These are phyloP conservation scores for Cladophialophora carrionii DNA, from an alignment of 2,329 filamentous ascomycete species.

Conservation along the genomic window DNA sequence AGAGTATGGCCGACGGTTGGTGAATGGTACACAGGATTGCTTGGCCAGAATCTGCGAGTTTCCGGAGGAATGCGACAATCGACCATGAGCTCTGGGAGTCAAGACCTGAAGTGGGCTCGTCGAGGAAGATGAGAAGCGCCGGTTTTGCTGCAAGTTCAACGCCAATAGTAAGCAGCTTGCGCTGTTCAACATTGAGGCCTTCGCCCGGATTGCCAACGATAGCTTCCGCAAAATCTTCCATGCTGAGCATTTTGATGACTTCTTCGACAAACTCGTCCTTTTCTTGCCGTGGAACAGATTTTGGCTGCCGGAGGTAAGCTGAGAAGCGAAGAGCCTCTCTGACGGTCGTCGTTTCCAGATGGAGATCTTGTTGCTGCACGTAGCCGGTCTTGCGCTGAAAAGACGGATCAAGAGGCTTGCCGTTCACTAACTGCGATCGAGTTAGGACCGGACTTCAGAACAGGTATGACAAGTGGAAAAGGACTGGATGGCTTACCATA, in stretches of 20 bases:
- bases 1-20: constrained; percentile 59
- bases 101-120: constrained; percentile 64
- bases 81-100: constrained; percentile 68
- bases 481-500: constrained; percentile 48
- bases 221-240: constrained; percentile 86
- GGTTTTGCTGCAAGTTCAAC: constrained; percentile 78
- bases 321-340: constrained; percentile 78
- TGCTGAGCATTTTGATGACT: constrained; percentile 83
- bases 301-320: constrained; percentile 82
- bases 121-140: constrained; percentile 67
- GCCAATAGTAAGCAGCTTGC: constrained; percentile 81
- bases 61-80: constrained; percentile 64
- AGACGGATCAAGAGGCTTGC: constrained; percentile 57
- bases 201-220: constrained; percentile 86
- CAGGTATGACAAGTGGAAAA: background rate
- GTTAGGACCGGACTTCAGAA: constrained; percentile 4
- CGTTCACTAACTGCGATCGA: constrained; percentile 57
- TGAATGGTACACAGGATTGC: constrained; percentile 61
- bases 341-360: constrained; percentile 67
- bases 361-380: constrained; percentile 69
- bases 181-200: constrained; percentile 65
- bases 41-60: constrained; percentile 55
- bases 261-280: constrained; percentile 86
- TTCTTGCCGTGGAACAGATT: constrained; percentile 67
- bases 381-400: constrained; percentile 71